Evolutionary conservation across 495 filamentous ascomycete species (phyloP).

Genomic region (Tuber aestivum): DNA sequence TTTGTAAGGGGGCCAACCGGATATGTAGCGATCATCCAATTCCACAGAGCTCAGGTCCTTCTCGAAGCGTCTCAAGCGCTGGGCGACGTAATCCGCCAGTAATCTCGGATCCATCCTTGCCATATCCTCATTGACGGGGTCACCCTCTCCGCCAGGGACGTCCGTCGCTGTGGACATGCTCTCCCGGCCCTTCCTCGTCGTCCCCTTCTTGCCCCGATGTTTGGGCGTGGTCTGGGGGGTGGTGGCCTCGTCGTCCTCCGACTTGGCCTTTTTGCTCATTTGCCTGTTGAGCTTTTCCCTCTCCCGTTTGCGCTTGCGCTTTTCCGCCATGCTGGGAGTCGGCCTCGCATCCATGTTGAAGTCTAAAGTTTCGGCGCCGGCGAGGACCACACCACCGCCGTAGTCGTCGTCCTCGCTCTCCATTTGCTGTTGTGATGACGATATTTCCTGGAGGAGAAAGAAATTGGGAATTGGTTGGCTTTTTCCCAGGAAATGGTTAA

Average conservation of each 20-base stretch:
- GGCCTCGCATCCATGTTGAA: neutral
- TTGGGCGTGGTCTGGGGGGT: constrained; percentile 43
- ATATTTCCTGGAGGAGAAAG: neutral
- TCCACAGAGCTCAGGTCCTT: constrained; percentile 75
- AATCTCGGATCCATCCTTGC: constrained; percentile 72
- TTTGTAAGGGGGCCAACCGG: constrained; percentile 54
- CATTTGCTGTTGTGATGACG: no score
- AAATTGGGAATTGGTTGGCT: no score
- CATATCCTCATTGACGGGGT: constrained; percentile 65
- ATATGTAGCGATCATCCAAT: constrained; percentile 71
- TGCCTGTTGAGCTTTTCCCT: constrained; percentile 47
- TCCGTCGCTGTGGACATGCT: constrained; percentile 55
- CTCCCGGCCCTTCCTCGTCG: constrained; percentile 52
- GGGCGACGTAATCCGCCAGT: constrained; percentile 79
- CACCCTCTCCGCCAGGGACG: constrained; percentile 40
- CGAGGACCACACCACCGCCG: constrained; percentile 26
- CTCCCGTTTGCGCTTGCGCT: constrained; percentile 51
- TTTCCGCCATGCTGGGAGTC: constrained; percentile 11
- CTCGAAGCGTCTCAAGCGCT: constrained; percentile 69
- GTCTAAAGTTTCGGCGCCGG: neutral
- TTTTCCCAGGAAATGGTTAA: no score
- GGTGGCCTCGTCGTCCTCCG: constrained; percentile 31
- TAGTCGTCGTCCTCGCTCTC: constrained; percentile 38
- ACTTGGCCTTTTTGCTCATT: constrained; percentile 40
- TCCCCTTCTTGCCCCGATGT: constrained; percentile 52